Evolutionary conservation across 352 stramenopile species (phyloP).

Genomic region (Phytophthora rubi): DNA sequence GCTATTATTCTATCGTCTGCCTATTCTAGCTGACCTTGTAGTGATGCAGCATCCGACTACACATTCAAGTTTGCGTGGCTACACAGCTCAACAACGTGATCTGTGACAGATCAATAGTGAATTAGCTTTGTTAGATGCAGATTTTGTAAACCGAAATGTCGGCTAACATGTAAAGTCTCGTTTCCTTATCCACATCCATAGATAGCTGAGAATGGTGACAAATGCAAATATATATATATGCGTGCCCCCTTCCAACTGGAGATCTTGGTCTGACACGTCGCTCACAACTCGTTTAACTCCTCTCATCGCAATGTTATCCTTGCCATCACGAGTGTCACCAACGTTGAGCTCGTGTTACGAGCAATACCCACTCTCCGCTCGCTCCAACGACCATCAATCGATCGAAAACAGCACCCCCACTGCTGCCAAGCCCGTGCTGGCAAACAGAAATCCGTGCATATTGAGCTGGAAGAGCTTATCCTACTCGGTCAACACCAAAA

Average conservation of each 20-base stretch:
- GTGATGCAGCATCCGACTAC: conserved; percentile 33
- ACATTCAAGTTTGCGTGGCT: conserved; percentile 45
- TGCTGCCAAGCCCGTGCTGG: background rate
- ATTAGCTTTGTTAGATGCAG: background rate
- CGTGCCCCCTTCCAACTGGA: too few species aligned
- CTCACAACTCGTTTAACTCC: background rate
- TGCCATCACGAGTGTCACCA: background rate
- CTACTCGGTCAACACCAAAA: conserved; percentile 25
- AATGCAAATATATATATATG: background rate
- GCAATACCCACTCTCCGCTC: conserved; percentile 10
- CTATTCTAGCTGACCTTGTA: background rate
- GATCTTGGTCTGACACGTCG: background rate
- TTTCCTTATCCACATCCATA: background rate
- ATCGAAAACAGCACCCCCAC: conserved; percentile 1
- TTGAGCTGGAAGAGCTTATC: conserved; percentile 29
- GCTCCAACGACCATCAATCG: conserved; percentile 12
- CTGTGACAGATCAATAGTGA: background rate
- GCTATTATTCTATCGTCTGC: background rate
- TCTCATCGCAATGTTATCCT: background rate
- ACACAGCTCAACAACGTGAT: conserved; percentile 12
- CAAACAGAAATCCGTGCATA: conserved; percentile 20
- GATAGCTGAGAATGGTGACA: background rate
- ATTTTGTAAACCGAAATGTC: background rate
- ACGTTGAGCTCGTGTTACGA: conserved; percentile 7
- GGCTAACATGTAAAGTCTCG: background rate